A percentile compares a stretch with the other conserved stretches of the same genome.
These are phyloP conservation scores for Candida ponderosae DNA, from an alignment of 805 yeast species.

Conservation along the genomic window DNA sequence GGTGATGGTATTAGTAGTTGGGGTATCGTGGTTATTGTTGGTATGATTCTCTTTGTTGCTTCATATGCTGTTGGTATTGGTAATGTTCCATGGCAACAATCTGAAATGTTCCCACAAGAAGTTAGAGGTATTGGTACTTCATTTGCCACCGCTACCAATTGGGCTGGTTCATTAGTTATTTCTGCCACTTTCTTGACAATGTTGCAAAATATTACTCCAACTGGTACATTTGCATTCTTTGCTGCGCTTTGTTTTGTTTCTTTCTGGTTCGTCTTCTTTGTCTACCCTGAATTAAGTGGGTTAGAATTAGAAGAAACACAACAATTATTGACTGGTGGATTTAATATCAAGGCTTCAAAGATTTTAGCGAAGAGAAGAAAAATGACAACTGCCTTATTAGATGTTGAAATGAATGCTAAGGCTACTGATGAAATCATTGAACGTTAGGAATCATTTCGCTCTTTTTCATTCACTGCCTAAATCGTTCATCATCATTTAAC, in stretches of 20 bases:
- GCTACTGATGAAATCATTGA: slow-evolving; percentile 21
- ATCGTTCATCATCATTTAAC: too few relatives aligned
- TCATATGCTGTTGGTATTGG: slow-evolving; percentile 93
- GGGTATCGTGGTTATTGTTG: slow-evolving; percentile 81
- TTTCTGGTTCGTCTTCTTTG: slow-evolving; percentile 66
- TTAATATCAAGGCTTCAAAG: slow-evolving; percentile 65
- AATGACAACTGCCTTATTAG: slow-evolving; percentile 9
- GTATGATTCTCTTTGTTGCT: slow-evolving; percentile 84
- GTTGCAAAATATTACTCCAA: slow-evolving; percentile 88
- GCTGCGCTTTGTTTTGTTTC: slow-evolving; percentile 76
- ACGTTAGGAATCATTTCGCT: too few relatives aligned
- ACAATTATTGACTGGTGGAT: slow-evolving; percentile 71
- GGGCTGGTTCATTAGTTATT: slow-evolving; percentile 91
- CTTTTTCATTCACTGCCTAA: too few relatives aligned
- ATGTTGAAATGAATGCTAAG: slow-evolving; percentile 17
- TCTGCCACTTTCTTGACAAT: slow-evolving; percentile 90
- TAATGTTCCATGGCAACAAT: slow-evolving; percentile 97
- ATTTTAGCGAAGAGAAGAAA: slow-evolving; percentile 42
- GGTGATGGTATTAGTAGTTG: slow-evolving; percentile 57
- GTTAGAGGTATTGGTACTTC: slow-evolving; percentile 92
- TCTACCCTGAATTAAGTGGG: slow-evolving; percentile 89
- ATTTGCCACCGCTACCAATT: slow-evolving; percentile 85
- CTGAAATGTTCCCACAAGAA: slow-evolving; percentile 88
- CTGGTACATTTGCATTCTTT: slow-evolving; percentile 89
- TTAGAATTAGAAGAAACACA: slow-evolving; percentile 90